Evolutionary conservation across 495 filamentous ascomycete genomes (phyloP).

Genomic region (Barbatosphaeria neglecta): DNA sequence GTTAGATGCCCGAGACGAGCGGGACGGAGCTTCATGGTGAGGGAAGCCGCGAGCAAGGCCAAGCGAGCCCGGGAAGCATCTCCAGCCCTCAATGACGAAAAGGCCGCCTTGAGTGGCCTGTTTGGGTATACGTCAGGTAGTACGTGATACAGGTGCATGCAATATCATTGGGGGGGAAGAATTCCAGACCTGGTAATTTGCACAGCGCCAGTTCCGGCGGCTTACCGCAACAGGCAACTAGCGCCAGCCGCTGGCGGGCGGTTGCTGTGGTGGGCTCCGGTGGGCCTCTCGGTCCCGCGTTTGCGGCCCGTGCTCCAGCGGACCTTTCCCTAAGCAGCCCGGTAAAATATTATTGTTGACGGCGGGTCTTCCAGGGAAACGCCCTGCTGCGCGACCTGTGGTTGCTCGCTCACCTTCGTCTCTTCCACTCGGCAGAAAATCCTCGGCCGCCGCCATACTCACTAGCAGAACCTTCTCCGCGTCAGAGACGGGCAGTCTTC

Average conservation of each 20-base stretch:
- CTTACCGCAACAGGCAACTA: not conserved
- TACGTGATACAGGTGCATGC: too few species aligned
- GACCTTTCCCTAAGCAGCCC: not conserved
- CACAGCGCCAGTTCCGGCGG: too few species aligned
- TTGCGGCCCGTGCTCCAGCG: not conserved
- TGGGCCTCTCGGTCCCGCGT: not conserved
- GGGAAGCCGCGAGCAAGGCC: not conserved
- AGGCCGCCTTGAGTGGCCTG: too few species aligned
- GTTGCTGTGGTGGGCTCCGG: not conserved
- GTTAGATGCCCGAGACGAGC: not conserved
- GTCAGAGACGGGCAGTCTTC: not conserved
- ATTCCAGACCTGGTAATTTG: too few species aligned
- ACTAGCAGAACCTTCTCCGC: too few species aligned
- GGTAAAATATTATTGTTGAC: not conserved
- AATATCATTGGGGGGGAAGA: too few species aligned
- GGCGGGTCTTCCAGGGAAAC: not conserved
- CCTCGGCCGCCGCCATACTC: too few species aligned
- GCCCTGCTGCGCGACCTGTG: not conserved
- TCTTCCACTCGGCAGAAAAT: not conserved
- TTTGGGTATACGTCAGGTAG: too few species aligned
- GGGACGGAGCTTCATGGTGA: not conserved
- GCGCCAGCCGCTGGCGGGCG: not conserved
- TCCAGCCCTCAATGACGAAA: not conserved
- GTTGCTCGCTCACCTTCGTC: not conserved
- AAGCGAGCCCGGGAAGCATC: not conserved